A percentile compares a stretch with the other conserved stretches of the same genome.
These are phyloP conservation scores for Schizosaccharomyces osmophilus DNA, from an alignment of 805 yeast species.

Conservation along the genomic window DNA sequence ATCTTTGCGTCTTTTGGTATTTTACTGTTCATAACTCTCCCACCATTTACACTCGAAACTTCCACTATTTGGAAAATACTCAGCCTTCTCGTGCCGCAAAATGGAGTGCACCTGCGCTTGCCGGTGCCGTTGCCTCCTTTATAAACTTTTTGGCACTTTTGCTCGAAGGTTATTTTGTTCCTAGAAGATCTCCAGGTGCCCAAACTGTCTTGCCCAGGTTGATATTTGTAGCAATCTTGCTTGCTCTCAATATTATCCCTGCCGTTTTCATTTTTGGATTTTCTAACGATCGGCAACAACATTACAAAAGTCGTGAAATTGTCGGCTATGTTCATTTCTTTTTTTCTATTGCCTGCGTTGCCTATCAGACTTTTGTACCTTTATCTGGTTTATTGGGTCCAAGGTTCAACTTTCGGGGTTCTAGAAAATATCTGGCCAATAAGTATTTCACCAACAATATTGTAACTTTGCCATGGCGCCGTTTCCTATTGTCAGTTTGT, in stretches of 20 bases:
- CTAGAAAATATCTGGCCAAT: constrained; percentile 74
- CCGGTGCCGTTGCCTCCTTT: constrained; percentile 65
- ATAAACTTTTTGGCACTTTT: constrained; percentile 73
- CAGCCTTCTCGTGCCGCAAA: constrained; percentile 67
- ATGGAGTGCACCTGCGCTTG: constrained; percentile 84
- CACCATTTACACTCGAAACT: constrained; percentile 66
- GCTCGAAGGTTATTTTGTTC: constrained; percentile 87
- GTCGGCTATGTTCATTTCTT: constrained; percentile 79
- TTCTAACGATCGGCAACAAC: constrained; percentile 32
- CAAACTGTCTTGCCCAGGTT: constrained; percentile 82
- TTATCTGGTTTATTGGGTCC: constrained; percentile 87
- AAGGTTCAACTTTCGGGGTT: constrained; percentile 60
- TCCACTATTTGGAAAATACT: constrained; percentile 58
- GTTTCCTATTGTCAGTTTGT: constrained; percentile 87
- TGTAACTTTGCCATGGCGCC: constrained; percentile 55
- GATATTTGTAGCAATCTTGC: constrained; percentile 40
- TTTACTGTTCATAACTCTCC: constrained; percentile 83
- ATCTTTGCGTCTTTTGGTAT: constrained; percentile 78
- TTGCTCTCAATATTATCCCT: constrained; percentile 59
- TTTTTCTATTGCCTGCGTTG: constrained; percentile 56
- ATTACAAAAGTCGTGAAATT: constrained; percentile 48
- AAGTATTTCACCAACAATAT: constrained; percentile 90
- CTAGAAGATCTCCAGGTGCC: constrained; percentile 97
- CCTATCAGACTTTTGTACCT: constrained; percentile 86
- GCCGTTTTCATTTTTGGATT: constrained; percentile 64